Base-by-base conservation (phyloP, 2,329 filamentous ascomycete genomes). In the Botrytis squamosa region DNA sequence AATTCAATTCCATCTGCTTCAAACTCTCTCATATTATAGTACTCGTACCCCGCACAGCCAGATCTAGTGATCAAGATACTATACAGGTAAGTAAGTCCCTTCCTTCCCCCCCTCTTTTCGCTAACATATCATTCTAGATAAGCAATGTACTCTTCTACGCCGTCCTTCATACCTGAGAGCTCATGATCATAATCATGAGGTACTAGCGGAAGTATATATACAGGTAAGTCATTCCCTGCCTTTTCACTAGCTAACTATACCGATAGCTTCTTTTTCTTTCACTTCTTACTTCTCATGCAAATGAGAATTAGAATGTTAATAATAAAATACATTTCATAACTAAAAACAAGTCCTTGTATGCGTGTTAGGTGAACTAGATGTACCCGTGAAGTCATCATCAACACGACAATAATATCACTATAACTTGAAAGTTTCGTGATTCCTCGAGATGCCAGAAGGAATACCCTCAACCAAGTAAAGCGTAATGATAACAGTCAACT, bases 31-130 rank as follows among this genome's bases (percentile, higher is more conserved):
- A 25, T 25, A 10, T 6, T 49, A 2, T 49, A 49, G 8, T 20
- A 49, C 46, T 49, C 8, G 1, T 49, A 16, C 0, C 4, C 20
- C 3, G 8, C 46, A 49, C 8, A 49, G 20, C 2, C 20, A 49
- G 3, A 3, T 49, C 20, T 1, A 0, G 1, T 1, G 1, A 20
- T 25, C 9, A 49, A 49, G 7, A 25, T 22, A 22, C 22, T 25
- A 49, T 49, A 10, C 8, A 49, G 46, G 20, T 10, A 49, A 49
- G 20, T 10, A 49, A 49, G 20, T 49, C 6, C 44, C 16, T 38
- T 14, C 46, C 7, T 8, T 2, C 6, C 6, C 46, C 46, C 5
- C 16, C 6, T 42, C 12, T 42, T 49, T 49, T 49, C 46, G 46
- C 46, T 49, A 49, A 49, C 8, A 3, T 3, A 25, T 49, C 20